Base-by-base conservation (phyloP, 1,139 yeast species). In the Diutina pseudorugosa region DNA sequence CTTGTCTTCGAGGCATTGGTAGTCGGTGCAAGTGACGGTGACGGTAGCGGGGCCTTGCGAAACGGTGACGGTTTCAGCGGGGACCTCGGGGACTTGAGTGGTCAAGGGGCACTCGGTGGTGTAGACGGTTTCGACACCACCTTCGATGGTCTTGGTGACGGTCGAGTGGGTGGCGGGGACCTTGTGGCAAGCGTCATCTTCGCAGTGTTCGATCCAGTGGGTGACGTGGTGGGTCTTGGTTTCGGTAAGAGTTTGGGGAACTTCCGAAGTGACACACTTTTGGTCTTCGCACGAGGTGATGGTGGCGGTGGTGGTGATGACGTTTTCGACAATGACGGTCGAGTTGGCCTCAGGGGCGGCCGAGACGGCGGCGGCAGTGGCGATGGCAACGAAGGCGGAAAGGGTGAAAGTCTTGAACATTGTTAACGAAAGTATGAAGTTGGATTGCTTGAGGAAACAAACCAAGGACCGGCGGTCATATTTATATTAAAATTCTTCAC, bases 211-310 rank as follows among this genome's bases (percentile, higher is more conserved):
- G 27, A 45, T 45, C 40, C 40, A 27, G n/a, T 25, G 40, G 25
- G 40, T 45, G 49, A 27, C 40, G 49, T 45, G 49, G 49, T 45
- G 49, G 14, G 30, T 36, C 18, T 14, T 19, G 50, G 30, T 36
- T 21, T 33, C 50, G 23, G 42, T 36, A n/a, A 33, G 18, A n/a
- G 42, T 36, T 33, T 33, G 42, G 50, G 49, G 49, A 27, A 45
- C 49, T 27, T 45, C 49, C n/a, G 49, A 45, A 18, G 49, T 45
- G 49, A 45, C 49, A 45, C 49, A 45, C 49, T 45, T 25, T 12
- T 45, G 36, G 21, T 45, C 40, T 27, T 45, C 49, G 25, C 49
- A 45, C 16, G 49, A 45, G 21, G 49, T 45, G 49, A 45, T 45
- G 49, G 49, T 45, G 41, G 49, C 49, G 21, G 49, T 45, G 49